Base-by-base conservation (phyloP, 805 yeast species). In the Myxozyma neotropica region DNA sequence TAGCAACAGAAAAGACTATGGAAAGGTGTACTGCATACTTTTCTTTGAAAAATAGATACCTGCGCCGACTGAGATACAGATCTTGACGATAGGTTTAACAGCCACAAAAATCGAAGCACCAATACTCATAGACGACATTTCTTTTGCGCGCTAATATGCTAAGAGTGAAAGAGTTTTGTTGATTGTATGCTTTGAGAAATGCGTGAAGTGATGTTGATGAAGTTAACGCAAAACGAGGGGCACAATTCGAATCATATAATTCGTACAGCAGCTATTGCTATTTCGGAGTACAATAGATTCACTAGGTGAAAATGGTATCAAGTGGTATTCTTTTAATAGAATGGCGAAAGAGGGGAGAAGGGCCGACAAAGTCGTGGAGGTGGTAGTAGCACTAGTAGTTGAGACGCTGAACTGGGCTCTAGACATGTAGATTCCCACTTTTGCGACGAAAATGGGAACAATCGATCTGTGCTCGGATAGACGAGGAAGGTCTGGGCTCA, bases 81-180 rank as follows among this genome's bases (percentile, higher is more conserved):
- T 87, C 73, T 90, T 90, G 73, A 89, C 79, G 58, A 89, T 85
- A n/a, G 96, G 96, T 75, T 89, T 89, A 57, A 87, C 85, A 0
- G 96, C 83, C 24, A 89, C 80, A 74, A 87, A 89, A 4, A 90
- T 86, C 38, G 89, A 83, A 40, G 79, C 78, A 17, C 94, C 93
- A 33, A 86, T 67, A 1, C 78, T 54, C 57, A 67, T 59, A 5
- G 56, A 13, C 58, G 40, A 26, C 43, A 52, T 52, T 7, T 10
- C 24, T 8, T 31, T 4, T 24, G 4, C 3, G 31, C 12, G 26
- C 15, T 8, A 4, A 6, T 21, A 3, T 48, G 6, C 33, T 19
- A 24, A 15, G 38, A 13, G 48, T 4, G n/a, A 24, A 19, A 44
- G 35, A 7, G 35, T 7, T 38, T 5, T 13, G 13, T 24, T 44